These are phyloP conservation scores for Peribolospora baueri DNA, from an alignment of 768 basidiomycete genomes.

Conservation along the genomic window DNA sequence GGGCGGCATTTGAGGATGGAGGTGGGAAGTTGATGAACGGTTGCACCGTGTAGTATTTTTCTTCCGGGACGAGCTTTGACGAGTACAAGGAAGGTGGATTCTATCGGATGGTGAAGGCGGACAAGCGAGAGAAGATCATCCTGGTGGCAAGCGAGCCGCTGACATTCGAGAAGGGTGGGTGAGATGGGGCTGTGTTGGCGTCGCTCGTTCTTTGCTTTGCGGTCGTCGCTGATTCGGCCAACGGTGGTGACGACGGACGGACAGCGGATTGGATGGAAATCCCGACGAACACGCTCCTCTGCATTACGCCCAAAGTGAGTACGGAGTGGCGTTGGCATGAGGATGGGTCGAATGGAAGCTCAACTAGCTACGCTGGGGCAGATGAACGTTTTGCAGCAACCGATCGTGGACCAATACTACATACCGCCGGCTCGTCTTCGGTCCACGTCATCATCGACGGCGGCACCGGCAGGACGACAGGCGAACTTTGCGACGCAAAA, in stretches of 20 bases:
- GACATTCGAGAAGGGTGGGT: slow-evolving; percentile 73
- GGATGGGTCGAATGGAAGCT: not conserved
- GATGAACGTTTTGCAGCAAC: slow-evolving; percentile 68
- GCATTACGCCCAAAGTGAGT: slow-evolving; percentile 74
- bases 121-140: slow-evolving; percentile 88
- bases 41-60: slow-evolving; percentile 47
- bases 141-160: slow-evolving; percentile 64
- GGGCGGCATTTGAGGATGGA: not conserved
- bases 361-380: slow-evolving; percentile 1
- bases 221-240: not conserved
- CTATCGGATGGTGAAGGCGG: slow-evolving; percentile 74
- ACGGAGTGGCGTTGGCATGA: not conserved
- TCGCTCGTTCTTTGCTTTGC: not conserved
- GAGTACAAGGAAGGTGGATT: slow-evolving; percentile 71
- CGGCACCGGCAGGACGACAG: too few relatives aligned
- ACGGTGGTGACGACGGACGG: not conserved
- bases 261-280: slow-evolving; percentile 98
- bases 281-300: slow-evolving; percentile 80
- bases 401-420: slow-evolving; percentile 79
- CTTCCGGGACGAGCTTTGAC: slow-evolving; percentile 79
- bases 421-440: slow-evolving; percentile 31
- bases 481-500: too few relatives aligned
- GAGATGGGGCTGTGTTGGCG: not conserved
- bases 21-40: not conserved
- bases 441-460: too few relatives aligned